phyloP scores from a whole-genome alignment of 2,329 filamentous ascomycete species.

The Aaosphaeria pasadenensis region DNA sequence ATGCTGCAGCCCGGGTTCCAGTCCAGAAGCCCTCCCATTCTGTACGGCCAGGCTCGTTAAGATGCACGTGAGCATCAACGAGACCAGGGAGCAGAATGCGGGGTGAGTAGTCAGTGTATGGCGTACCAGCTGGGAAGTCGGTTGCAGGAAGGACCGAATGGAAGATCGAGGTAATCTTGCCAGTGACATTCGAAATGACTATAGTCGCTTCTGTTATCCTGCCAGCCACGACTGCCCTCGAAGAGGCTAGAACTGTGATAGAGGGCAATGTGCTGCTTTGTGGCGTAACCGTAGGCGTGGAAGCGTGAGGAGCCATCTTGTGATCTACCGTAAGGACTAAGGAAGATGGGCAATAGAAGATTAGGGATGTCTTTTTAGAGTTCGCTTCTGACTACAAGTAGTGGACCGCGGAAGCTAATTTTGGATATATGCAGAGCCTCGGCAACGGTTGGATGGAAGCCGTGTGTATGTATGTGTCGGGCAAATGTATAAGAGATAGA shows the following conservation, averaged over 20 bases:
- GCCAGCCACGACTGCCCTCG: conserved; percentile 75
- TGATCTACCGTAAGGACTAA: too few species aligned
- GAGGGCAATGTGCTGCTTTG: conserved; percentile 35
- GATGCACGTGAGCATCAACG: conserved; percentile 94
- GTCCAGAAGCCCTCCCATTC: conserved; percentile 99
- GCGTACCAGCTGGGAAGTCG: conserved; percentile 68
- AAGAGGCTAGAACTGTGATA: conserved; percentile 78
- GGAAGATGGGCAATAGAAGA: too few species aligned
- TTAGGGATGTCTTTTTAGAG: too few species aligned
- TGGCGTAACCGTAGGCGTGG: conserved; percentile 24
- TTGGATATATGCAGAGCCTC: too few species aligned
- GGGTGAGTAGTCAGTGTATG: conserved; percentile 82
- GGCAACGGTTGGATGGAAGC: too few species aligned
- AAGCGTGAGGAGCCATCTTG: conserved; percentile 39
- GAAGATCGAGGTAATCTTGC: conserved; percentile 78
- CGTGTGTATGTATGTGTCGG: conserved; percentile 6
- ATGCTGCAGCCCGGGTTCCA: conserved; percentile 88
- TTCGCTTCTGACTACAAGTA: too few species aligned
- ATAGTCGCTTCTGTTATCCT: conserved; percentile 80
- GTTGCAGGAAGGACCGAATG: conserved; percentile 70
- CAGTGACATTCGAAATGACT: conserved; percentile 70
- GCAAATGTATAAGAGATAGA: conserved; percentile 14
- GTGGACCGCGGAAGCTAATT: too few species aligned
- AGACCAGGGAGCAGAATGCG: conserved; percentile 83
- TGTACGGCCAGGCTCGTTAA: conserved; percentile 93